Evolutionary conservation across 331 rosid genomes (phyloP).

Genomic region (Rosa hybrid): DNA sequence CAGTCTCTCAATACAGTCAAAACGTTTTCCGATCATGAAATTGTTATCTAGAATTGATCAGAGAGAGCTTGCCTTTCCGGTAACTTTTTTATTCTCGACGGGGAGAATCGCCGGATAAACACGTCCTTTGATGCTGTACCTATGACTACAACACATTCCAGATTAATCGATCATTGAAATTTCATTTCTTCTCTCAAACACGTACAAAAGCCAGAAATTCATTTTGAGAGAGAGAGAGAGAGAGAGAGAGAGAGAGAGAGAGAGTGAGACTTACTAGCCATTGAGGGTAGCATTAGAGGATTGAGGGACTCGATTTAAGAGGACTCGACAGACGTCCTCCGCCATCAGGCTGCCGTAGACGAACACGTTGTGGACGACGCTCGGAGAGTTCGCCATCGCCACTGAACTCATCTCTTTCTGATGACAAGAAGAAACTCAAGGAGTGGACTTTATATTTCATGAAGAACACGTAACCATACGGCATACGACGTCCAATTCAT

Average conservation of each 20-base stretch:
- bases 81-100: slow-evolving; percentile 43
- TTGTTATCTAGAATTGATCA: background rate
- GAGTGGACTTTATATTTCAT: background rate
- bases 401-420: slow-evolving; percentile 14
- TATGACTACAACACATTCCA: slow-evolving; percentile 45
- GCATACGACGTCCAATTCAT: background rate
- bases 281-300: slow-evolving; percentile 56
- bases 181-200: background rate
- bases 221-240: background rate
- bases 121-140: slow-evolving; percentile 81
- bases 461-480: no score
- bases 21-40: background rate
- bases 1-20: background rate
- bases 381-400: slow-evolving; percentile 18
- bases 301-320: slow-evolving; percentile 67
- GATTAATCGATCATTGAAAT: background rate
- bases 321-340: slow-evolving; percentile 69
- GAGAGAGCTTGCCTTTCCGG: slow-evolving; percentile 49
- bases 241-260: slow-evolving; percentile 5
- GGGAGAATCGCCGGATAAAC: slow-evolving; percentile 94
- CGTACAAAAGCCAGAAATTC: background rate
- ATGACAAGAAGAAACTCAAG: background rate
- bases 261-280: slow-evolving; percentile 46
- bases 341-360: slow-evolving; percentile 86
- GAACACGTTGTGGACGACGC: slow-evolving; percentile 63